Evolutionary conservation across 1,284 basidiomycete genomes (phyloP).

Genomic region (Wolfiporia cocos): DNA sequence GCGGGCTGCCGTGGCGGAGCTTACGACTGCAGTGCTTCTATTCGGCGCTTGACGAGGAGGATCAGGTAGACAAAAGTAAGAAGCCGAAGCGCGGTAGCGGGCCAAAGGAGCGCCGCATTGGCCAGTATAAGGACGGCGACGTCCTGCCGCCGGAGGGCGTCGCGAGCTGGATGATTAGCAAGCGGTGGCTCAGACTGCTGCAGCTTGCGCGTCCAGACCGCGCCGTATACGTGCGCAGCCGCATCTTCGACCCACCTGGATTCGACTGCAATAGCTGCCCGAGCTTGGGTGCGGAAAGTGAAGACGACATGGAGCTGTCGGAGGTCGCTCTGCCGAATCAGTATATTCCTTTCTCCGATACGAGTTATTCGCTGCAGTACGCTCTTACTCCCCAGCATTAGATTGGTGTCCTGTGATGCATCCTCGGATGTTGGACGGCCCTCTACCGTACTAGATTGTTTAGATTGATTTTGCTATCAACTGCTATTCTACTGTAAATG

Average conservation of each 20-base stretch:
- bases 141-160: conserved; percentile 56
- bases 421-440: no score
- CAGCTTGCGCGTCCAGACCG: conserved; percentile 40
- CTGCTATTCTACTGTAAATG: no score
- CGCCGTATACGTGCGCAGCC: conserved; percentile 31
- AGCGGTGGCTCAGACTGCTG: conserved; percentile 45
- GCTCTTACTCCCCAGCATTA: conserved; percentile 1
- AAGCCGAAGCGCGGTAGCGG: conserved; percentile 53
- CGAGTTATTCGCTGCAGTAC: conserved; percentile 6
- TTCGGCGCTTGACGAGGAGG: conserved; percentile 50
- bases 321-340: not conserved
- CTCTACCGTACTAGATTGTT: no score
- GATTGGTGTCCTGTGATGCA: no score
- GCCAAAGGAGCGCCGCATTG: conserved; percentile 46
- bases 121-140: conserved; percentile 50
- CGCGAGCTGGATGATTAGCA: conserved; percentile 71
- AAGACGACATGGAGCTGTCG: conserved; percentile 27
- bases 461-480: no score
- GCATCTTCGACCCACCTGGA: conserved; percentile 38
- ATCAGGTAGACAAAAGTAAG: conserved; percentile 34
- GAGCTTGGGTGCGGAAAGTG: conserved; percentile 52
- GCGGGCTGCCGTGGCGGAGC: conserved; percentile 60
- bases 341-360: conserved; percentile 3
- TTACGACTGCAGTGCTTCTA: conserved; percentile 51
- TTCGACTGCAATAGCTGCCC: conserved; percentile 43